Base-by-base conservation (phyloP, 441 rosid species). In the Croton setiger region DNA sequence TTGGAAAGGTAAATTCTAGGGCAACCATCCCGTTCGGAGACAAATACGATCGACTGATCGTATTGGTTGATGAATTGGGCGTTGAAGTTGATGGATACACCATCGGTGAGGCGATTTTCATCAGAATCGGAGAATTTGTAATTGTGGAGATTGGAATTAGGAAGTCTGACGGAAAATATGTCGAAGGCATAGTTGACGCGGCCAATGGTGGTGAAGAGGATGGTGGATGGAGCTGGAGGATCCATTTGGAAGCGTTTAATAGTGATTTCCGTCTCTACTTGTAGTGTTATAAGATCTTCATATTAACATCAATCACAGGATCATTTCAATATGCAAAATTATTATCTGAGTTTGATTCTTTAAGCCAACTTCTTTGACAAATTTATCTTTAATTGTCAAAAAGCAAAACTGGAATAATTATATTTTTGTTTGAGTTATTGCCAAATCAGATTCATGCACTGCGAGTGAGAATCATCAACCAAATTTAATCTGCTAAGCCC, bases 101-200 rank as follows among this genome's bases (percentile, higher is more conserved):
- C 89, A 67, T 88, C 92, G 8, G 97, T 82, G 72, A 92, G 87
- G 72, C 85, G 76, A 63, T 35, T 69, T 54, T 85, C 90, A 1
- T 75, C 81, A 17, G 36, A 18, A 20, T 49, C 44, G 67, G 76
- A 37, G 33, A 21, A 6, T 27, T 56, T 60, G 67, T 68, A 61
- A 71, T 73, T 71, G 2, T 52, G 11, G 10, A 63, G 41, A 41
- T 78, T 69, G 9, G 68, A 54, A n/a, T n/a, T n/a, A 5, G 69
- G 58, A 3, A 81, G 75, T 55, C 77, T 66, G 72, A 83, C 31
- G 68, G 87, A 84, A 83, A 88, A 90, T 54, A 87, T 80, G 61
- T 93, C 97, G 84, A 93, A 93, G 75, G 96, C 98, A 69, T 88
- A 88, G 65, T 77, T 54, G 21, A 85, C 66, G 27, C 91, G 84